A percentile compares a stretch with the other conserved stretches of the same genome.
These are phyloP conservation scores for Cystofilobasidium ferigula DNA, from an alignment of 768 basidiomycete genomes.

Conservation along the genomic window DNA sequence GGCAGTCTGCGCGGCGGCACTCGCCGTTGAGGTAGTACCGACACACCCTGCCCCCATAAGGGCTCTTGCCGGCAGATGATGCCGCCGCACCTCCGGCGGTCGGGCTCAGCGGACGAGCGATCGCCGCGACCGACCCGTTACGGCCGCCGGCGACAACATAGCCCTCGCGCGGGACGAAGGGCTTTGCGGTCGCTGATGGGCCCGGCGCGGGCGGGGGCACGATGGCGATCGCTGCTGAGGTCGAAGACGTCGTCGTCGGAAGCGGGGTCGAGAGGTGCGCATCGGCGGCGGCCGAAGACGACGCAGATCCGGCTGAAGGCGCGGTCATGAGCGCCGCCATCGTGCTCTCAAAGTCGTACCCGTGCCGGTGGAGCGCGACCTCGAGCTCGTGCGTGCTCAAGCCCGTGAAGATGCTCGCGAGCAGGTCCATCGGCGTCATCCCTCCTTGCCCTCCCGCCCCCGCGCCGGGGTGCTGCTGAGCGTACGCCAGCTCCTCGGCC, in stretches of 20 bases:
- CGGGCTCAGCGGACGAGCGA: conserved; percentile 28
- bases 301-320: conserved; percentile 43
- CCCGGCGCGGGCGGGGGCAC: conserved; percentile 6
- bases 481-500: neutral
- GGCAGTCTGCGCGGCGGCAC: conserved; percentile 88
- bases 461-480: too few species aligned
- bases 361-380: conserved; percentile 75
- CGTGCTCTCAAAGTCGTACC: conserved; percentile 87
- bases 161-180: conserved; percentile 32
- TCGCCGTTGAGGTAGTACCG: conserved; percentile 94
- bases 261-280: conserved; percentile 26
- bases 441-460: conserved; percentile 16
- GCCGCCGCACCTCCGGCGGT: too few species aligned
- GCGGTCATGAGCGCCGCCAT: conserved; percentile 78
- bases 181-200: conserved; percentile 29
- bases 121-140: conserved; percentile 23
- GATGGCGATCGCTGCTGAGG: conserved; percentile 45
- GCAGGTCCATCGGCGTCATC: conserved; percentile 92
- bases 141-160: conserved; percentile 30
- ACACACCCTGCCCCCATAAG: conserved; percentile 50
- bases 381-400: conserved; percentile 84
- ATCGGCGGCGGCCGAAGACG: neutral
- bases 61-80: too few species aligned
- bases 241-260: conserved; percentile 46
- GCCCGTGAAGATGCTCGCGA: conserved; percentile 82